Evolutionary conservation across 208 protist genomes (phyloP), one percentile per base, ranked within the genome.

Genomic region (Crithidia expoeki): DNA sequence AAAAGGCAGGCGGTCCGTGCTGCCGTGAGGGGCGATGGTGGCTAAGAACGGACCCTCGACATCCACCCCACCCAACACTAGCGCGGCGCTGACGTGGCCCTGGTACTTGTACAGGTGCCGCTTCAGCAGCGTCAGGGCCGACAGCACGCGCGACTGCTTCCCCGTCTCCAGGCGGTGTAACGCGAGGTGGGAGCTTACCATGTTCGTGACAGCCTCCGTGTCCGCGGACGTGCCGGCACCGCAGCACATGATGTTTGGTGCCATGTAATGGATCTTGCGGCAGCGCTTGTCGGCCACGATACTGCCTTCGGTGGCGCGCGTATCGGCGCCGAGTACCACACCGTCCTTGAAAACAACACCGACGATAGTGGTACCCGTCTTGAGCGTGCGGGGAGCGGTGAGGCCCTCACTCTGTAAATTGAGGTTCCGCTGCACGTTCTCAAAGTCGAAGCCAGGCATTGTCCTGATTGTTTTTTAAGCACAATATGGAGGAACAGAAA

Each of bases 181-280:
- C 30, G 93, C 80, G 32, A 99, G 84, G 78, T 99, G 86, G 11
- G 93, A 91, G 36, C 89, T 86, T 23, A 99, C 95, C 72, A 99
- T 89, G 53, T 90, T 91, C 53, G 95, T 98, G 14, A 95, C 86
- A 0, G 96, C 87, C 79, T 98, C 98, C 9, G 98, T 99, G 85
- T 99, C 99, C 0, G 99, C 99, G 11, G 99, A 96, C 10, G 99
- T 99, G 59, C 99, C 99, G 34, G 99, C 99, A 76, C 99, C 99
- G 78, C 98, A 99, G 89, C 99, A 99, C 89, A 98, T 99, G 36
- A 99, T 99, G 74, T 99, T 99, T 42, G 98, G 96, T 10, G 99
- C 97, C 83, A 99, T 99, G 88, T 99, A 99, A 83, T 99, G 99
- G 73, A 99, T 99, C 91, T 99, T 99, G 65, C 98, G 87, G 90